Percentiles rank a stretch among this genome's conserved stretches.
phyloP scores from a whole-genome alignment of 768 basidiomycete genomes.

The Pulveroboletus sp. region DNA sequence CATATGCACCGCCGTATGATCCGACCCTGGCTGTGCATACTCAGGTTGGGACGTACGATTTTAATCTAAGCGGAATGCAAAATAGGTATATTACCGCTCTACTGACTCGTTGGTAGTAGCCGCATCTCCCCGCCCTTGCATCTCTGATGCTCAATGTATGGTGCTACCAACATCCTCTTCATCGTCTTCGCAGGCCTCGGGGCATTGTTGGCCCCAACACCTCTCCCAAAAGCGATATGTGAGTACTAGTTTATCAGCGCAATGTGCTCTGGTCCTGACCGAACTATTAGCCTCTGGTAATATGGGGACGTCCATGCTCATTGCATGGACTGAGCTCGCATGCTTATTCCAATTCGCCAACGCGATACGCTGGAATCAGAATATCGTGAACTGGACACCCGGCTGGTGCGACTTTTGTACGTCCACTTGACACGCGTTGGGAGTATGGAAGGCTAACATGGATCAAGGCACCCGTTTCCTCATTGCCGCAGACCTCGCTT shows the following conservation, averaged over 20 bases:
- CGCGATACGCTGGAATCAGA: conserved; percentile 38
- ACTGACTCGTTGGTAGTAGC: neutral
- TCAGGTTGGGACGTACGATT: neutral
- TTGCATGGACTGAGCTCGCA: conserved; percentile 30
- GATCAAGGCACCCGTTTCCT: conserved; percentile 29
- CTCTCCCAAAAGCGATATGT: conserved; percentile 57
- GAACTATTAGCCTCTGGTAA: conserved; percentile 21
- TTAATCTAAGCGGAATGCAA: neutral
- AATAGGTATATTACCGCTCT: neutral
- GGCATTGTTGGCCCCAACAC: conserved; percentile 40
- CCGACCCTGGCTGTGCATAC: neutral
- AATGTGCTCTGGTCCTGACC: neutral
- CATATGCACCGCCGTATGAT: neutral
- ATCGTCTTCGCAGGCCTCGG: conserved; percentile 38
- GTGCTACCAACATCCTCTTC: conserved; percentile 13
- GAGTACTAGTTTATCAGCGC: conserved; percentile 12
- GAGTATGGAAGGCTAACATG: neutral
- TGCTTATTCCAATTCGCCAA: conserved; percentile 32
- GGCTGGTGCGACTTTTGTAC: conserved; percentile 59
- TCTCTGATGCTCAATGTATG: conserved; percentile 5
- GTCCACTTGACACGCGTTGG: conserved; percentile 9
- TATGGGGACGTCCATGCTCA: conserved; percentile 32
- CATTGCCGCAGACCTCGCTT: conserved; percentile 33
- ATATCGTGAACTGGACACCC: conserved; percentile 30
- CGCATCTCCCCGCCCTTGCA: neutral